Percentiles rank a stretch among this genome's conserved stretches.
These are phyloP conservation scores for Penicillium digitatum DNA, from an alignment of 2,329 filamentous ascomycete genomes.

Conservation along the genomic window DNA sequence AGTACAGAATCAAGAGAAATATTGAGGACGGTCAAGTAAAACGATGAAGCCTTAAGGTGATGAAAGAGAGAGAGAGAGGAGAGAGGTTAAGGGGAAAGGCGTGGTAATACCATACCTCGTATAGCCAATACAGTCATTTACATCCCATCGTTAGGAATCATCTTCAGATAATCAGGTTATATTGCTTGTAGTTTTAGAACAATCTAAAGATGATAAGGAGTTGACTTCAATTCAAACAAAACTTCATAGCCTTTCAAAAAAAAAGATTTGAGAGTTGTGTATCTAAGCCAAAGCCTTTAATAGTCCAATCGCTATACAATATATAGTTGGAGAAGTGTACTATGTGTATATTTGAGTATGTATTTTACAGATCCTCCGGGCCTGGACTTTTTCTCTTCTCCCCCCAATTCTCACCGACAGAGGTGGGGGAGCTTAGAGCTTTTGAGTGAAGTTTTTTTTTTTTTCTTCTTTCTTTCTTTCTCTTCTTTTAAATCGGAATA, in stretches of 20 bases:
- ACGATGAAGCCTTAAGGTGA: constrained; percentile 4
- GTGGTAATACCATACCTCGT: background rate
- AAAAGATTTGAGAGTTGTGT: too few species aligned
- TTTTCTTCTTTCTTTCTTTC: background rate
- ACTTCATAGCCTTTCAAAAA: too few species aligned
- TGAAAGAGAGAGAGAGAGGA: background rate
- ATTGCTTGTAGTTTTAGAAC: background rate
- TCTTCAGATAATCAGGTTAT: background rate
- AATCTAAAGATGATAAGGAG: too few species aligned
- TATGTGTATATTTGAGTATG: background rate
- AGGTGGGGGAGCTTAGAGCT: background rate
- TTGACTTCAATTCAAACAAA: background rate
- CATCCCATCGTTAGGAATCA: too few species aligned
- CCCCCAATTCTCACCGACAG: background rate
- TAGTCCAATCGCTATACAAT: too few species aligned
- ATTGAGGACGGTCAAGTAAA: background rate
- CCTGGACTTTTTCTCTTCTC: background rate
- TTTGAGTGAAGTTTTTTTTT: background rate
- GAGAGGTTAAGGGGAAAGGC: background rate
- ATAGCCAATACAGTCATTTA: background rate
- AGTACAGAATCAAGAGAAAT: background rate
- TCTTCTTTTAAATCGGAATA: background rate
- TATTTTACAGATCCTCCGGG: background rate
- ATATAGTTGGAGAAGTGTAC: background rate
- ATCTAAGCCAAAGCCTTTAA: too few species aligned